These are phyloP conservation scores for Saitozyma podzolica DNA, from an alignment of 768 basidiomycete genomes.

Conservation along the genomic window DNA sequence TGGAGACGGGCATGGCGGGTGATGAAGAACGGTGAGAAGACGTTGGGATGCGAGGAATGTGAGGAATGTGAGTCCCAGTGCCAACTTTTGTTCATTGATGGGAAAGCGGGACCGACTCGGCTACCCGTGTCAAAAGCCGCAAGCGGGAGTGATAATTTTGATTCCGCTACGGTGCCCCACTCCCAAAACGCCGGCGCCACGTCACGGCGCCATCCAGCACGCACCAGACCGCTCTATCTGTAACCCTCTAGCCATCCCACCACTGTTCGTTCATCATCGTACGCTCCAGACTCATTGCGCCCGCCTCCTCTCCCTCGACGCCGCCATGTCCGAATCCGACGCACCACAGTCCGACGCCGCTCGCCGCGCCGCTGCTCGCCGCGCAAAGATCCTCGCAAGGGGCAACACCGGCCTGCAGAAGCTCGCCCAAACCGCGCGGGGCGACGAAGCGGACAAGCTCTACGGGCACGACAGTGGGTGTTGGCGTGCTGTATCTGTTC, in stretches of 20 bases:
- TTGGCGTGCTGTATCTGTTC: background rate
- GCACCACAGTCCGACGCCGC: constrained; percentile 39
- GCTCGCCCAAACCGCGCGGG: constrained; percentile 49
- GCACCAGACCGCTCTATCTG: too few species aligned
- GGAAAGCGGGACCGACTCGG: background rate
- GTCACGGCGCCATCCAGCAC: background rate
- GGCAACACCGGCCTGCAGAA: constrained; percentile 47
- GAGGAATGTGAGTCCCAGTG: too few species aligned
- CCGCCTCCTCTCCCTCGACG: too few species aligned
- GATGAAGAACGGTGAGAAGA: too few species aligned
- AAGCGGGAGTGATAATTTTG: background rate
- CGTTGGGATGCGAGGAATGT: too few species aligned
- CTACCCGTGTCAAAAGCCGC: background rate
- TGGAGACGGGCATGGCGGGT: constrained; percentile 19
- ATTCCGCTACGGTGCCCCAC: background rate
- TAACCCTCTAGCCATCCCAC: too few species aligned
- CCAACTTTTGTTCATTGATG: background rate
- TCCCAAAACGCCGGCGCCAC: background rate
- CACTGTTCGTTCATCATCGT: too few species aligned
- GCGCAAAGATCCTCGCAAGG: constrained; percentile 50
- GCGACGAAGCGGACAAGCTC: constrained; percentile 47
- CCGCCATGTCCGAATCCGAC: too few species aligned
- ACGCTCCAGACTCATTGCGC: too few species aligned
- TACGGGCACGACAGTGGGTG: constrained; percentile 44
- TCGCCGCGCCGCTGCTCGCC: constrained; percentile 44